Conservation (phyloP, 768 basidiomycete species). For the Suillus subalutaceus region DNA sequence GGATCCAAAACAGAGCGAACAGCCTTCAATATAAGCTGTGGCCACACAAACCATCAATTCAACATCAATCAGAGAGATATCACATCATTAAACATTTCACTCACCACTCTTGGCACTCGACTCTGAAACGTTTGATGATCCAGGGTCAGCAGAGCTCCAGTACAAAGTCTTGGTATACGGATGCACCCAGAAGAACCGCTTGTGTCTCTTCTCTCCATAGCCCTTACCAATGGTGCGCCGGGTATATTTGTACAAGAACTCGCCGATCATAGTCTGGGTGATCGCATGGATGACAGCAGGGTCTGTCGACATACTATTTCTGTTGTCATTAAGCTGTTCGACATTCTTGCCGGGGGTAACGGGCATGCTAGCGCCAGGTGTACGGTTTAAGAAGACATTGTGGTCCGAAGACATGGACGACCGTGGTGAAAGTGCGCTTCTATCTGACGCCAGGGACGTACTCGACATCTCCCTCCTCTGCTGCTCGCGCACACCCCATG, state of each 20-base stretch:
- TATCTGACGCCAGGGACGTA: constrained; percentile 71
- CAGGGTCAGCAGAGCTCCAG: constrained; percentile 96
- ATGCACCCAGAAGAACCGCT: constrained; percentile 99
- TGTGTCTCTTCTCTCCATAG: constrained; percentile 86
- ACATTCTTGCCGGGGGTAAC: constrained; percentile 45
- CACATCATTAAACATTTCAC: constrained; percentile 43
- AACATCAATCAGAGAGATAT: constrained; percentile 10
- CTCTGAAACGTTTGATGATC: constrained; percentile 83
- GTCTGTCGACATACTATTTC: constrained; percentile 66
- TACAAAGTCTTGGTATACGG: constrained; percentile 98
- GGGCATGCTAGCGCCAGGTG: constrained; percentile 40
- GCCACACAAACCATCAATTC: constrained; percentile 12
- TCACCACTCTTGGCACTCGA: constrained; percentile 96
- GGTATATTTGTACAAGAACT: constrained; percentile 98
- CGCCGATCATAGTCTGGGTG: constrained; percentile 99
- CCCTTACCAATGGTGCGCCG: constrained; percentile 87
- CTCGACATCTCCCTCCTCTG: constrained; percentile 64
- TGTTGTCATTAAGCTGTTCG: constrained; percentile 24
- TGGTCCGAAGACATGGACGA: constrained; percentile 85
- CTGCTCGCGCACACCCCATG: constrained; percentile 53
- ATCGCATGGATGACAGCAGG: constrained; percentile 93
- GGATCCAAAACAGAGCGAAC: constrained; percentile 92
- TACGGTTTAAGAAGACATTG: constrained; percentile 48
- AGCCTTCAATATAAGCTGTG: constrained; percentile 88
- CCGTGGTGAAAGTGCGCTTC: constrained; percentile 69